These are phyloP conservation scores for Pogostemon cablin DNA, from an alignment of 257 asterid species.

Conservation along the genomic window DNA sequence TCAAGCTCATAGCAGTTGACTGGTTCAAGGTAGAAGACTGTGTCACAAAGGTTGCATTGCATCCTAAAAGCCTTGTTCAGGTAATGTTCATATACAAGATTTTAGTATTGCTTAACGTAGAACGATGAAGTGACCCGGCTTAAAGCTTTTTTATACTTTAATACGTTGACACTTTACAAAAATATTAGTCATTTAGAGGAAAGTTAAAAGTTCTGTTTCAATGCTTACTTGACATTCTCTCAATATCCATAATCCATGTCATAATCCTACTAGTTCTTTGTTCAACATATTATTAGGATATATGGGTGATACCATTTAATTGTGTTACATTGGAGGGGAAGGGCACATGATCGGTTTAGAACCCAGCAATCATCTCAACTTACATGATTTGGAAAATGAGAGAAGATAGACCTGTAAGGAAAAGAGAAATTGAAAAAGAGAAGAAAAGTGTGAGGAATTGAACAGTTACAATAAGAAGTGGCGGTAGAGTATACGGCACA, in stretches of 20 bases:
- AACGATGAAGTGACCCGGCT: background rate
- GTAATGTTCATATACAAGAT: slow-evolving; percentile 41
- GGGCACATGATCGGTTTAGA: background rate
- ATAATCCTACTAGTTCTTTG: background rate
- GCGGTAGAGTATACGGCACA: too few relatives aligned
- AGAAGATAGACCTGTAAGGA: too few relatives aligned
- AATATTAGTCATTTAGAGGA: slow-evolving; percentile 9
- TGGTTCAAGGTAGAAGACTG: slow-evolving; percentile 88
- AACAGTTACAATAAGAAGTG: too few relatives aligned
- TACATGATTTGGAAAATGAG: too few relatives aligned
- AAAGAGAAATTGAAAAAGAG: too few relatives aligned
- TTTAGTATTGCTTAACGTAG: slow-evolving; percentile 11
- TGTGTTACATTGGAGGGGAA: background rate
- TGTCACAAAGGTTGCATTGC: slow-evolving; percentile 69
- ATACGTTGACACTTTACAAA: background rate
- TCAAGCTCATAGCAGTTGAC: slow-evolving; percentile 94
- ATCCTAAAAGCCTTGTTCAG: slow-evolving; percentile 88
- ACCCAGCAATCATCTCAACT: background rate
- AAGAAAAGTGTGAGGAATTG: too few relatives aligned
- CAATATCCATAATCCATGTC: background rate
- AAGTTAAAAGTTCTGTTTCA: background rate
- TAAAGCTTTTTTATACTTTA: background rate
- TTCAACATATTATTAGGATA: background rate
- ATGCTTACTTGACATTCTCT: background rate
- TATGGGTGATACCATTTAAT: too few relatives aligned